Percentiles rank a stretch among this genome's conserved stretches.
These are phyloP conservation scores for Termitomyces sp. DNA, from an alignment of 768 basidiomycete genomes.

Conservation along the genomic window DNA sequence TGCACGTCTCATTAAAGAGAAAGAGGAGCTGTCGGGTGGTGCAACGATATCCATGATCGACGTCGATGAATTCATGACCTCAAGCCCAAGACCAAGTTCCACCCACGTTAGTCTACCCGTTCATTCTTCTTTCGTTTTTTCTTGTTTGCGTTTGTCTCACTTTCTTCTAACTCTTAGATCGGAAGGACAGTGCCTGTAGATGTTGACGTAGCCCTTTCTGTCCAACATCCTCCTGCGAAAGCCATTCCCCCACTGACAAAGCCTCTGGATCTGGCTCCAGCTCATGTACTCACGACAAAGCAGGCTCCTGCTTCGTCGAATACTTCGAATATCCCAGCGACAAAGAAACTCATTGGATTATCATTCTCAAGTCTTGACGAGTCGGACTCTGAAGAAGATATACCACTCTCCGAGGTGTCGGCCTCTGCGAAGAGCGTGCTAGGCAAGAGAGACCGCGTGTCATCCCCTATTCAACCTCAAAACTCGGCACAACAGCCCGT, in stretches of 20 bases:
- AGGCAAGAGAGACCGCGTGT: constrained; percentile 10
- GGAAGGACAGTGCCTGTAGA: background rate
- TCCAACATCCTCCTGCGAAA: background rate
- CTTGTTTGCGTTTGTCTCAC: background rate
- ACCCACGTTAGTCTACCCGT: background rate
- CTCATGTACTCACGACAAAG: background rate
- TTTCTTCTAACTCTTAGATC: background rate
- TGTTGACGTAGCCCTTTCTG: background rate
- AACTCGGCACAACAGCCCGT: background rate
- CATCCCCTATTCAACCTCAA: constrained; percentile 3
- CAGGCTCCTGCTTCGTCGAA: background rate
- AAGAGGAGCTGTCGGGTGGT: constrained; percentile 19
- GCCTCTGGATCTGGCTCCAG: background rate
- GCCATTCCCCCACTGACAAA: background rate
- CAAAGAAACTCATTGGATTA: background rate
- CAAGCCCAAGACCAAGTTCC: constrained; percentile 20
- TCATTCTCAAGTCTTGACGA: constrained; percentile 8
- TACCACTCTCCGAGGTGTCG: constrained; percentile 11
- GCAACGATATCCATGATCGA: constrained; percentile 32
- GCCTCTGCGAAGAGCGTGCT: background rate
- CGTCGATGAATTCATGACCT: constrained; percentile 32
- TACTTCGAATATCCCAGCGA: background rate
- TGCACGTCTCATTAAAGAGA: constrained; percentile 37
- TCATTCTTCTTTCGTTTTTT: background rate
- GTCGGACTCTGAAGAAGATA: constrained; percentile 14